Percentiles rank a stretch among this genome's conserved stretches.
Evolutionary conservation across 495 filamentous ascomycete genomes (phyloP).

Genomic region (Chlorociboria aeruginascens): DNA sequence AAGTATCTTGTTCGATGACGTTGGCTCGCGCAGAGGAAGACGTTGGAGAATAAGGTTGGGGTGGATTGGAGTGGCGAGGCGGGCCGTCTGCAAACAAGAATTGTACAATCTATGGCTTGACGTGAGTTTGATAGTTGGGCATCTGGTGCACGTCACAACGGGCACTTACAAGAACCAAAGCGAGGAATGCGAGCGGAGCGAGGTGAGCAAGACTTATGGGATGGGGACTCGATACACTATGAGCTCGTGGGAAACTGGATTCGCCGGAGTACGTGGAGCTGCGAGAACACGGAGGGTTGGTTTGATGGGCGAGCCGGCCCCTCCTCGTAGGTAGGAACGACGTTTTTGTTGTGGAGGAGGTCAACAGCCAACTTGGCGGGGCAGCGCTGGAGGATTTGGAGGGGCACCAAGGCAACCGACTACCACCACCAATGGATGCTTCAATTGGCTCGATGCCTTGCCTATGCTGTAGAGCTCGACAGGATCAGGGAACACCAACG

Average conservation of each 20-base stretch:
- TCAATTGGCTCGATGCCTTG: not conserved
- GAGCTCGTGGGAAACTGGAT: conserved; percentile 2
- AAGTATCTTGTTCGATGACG: conserved; percentile 26
- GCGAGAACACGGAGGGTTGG: conserved; percentile 5
- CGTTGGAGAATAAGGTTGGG: conserved; percentile 4
- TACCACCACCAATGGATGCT: not conserved
- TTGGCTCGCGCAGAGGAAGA: conserved; percentile 31
- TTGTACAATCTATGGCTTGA: conserved; percentile 13
- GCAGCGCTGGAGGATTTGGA: not conserved
- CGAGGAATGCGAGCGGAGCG: conserved; percentile 29
- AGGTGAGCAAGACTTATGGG: conserved; percentile 23
- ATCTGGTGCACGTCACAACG: not conserved
- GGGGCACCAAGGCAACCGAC: not conserved
- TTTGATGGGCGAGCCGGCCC: conserved; percentile 12
- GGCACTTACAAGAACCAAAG: conserved; percentile 34
- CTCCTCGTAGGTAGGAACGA: conserved; percentile 17
- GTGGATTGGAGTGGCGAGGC: conserved; percentile 1
- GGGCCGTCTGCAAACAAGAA: conserved; percentile 10
- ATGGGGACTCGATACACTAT: conserved; percentile 15
- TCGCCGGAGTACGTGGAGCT: conserved; percentile 2
- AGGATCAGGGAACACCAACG: not conserved
- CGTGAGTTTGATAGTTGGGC: not conserved
- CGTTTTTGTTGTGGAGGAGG: conserved; percentile 11
- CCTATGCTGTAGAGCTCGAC: not conserved
- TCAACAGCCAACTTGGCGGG: conserved; percentile 18